phyloP scores from a whole-genome alignment of 2,329 filamentous ascomycete genomes.

The Paradendryphiella salina region DNA sequence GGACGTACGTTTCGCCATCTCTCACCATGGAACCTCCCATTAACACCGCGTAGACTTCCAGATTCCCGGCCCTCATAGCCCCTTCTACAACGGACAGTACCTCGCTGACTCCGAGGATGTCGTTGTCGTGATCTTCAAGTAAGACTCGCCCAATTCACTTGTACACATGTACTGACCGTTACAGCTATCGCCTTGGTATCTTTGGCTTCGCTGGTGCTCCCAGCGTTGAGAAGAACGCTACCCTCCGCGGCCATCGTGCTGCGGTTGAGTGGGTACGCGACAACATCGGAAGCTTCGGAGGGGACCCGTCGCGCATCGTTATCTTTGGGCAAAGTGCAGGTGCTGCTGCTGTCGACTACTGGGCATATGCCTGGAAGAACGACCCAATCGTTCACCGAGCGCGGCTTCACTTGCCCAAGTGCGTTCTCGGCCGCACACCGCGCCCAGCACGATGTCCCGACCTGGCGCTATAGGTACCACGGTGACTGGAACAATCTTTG shows the following conservation, averaged over 20 bases:
- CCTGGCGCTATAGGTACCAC: slow-evolving; percentile 46
- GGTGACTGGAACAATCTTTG: slow-evolving; percentile 44
- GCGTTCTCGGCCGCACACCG: slow-evolving; percentile 25
- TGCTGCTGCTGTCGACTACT: slow-evolving; percentile 52
- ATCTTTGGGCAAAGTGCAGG: slow-evolving; percentile 50
- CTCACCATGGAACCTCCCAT: neutral
- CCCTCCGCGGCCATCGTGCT: slow-evolving; percentile 35
- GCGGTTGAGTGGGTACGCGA: slow-evolving; percentile 47
- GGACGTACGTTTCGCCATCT: slow-evolving; percentile 24
- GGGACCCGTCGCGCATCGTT: slow-evolving; percentile 45
- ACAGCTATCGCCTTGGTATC: slow-evolving; percentile 45
- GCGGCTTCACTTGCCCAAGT: slow-evolving; percentile 32
- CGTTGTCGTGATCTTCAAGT: slow-evolving; percentile 39
- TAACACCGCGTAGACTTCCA: slow-evolving; percentile 25
- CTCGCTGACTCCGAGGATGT: slow-evolving; percentile 35
- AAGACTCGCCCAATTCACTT: neutral
- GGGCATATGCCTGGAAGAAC: slow-evolving; percentile 52
- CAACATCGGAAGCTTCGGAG: slow-evolving; percentile 49
- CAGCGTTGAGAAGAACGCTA: slow-evolving; percentile 44
- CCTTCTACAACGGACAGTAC: slow-evolving; percentile 36
- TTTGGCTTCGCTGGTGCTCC: slow-evolving; percentile 47
- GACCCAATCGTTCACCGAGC: slow-evolving; percentile 52
- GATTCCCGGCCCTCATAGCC: slow-evolving; percentile 30
- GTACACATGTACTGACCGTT: neutral
- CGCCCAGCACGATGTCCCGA: slow-evolving; percentile 33